These are phyloP conservation scores for Plicaturopsis crispa DNA, from an alignment of 768 basidiomycete species.

Conservation along the genomic window DNA sequence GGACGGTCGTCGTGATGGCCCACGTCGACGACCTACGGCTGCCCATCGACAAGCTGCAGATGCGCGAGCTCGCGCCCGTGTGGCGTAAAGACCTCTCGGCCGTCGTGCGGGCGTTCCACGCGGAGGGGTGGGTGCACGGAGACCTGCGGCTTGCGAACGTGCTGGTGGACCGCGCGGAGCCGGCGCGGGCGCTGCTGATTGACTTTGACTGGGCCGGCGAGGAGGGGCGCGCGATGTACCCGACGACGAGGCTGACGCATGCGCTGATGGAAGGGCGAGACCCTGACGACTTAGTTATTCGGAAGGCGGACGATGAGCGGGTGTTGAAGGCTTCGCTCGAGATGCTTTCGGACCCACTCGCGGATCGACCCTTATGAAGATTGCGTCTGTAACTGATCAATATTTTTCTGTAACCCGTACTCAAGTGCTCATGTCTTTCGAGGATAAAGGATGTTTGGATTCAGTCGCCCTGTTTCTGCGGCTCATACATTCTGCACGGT, in stretches of 20 bases:
- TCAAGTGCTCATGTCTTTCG: too few species aligned
- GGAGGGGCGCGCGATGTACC: conserved; percentile 14
- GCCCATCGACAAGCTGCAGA: not conserved
- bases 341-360: too few species aligned
- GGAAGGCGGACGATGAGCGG: not conserved
- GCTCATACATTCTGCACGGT: too few species aligned
- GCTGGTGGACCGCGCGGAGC: conserved; percentile 5
- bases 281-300: not conserved
- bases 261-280: conserved; percentile 4
- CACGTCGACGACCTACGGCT: conserved; percentile 6
- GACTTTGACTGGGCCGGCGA: conserved; percentile 23
- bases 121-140: conserved; percentile 13
- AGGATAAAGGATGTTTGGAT: too few species aligned
- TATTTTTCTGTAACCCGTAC: too few species aligned
- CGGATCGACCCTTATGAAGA: too few species aligned
- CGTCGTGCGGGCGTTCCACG: conserved; percentile 9
- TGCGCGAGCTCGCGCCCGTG: not conserved
- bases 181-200: conserved; percentile 10
- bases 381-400: too few species aligned
- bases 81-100: not conserved
- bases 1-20: conserved; percentile 19
- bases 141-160: conserved; percentile 16
- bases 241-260: conserved; percentile 10
- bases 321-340: too few species aligned
- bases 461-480: too few species aligned